Conservation (phyloP, 208 protist species). For the Trichomonas gallinae region DNA sequence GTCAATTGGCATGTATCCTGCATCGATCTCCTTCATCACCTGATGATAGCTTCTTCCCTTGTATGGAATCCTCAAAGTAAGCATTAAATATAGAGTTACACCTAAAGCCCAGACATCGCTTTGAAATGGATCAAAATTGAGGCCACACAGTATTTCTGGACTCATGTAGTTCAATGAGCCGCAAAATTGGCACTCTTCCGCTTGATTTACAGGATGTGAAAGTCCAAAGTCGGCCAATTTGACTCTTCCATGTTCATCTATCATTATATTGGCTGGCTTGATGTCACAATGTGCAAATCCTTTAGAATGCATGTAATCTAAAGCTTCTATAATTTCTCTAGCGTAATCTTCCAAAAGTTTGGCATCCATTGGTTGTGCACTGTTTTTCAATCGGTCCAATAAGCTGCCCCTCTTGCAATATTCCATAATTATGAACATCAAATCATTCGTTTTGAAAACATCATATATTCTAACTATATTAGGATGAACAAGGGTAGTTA, state of each 20-base stretch:
- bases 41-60: too few species aligned
- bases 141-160: not conserved
- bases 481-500: not conserved
- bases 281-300: not conserved
- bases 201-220: not conserved
- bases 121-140: not conserved
- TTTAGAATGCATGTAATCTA: not conserved
- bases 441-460: not conserved
- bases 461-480: not conserved
- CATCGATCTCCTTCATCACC: too few species aligned
- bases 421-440: not conserved
- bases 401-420: not conserved
- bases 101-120: constrained; percentile 36
- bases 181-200: not conserved
- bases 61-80: too few species aligned
- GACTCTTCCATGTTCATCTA: not conserved
- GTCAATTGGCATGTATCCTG: too few species aligned
- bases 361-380: too few species aligned
- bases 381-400: not conserved
- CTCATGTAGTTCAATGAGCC: not conserved
- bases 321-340: not conserved
- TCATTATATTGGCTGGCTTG: not conserved
- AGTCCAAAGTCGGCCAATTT: not conserved
- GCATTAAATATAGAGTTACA: constrained; percentile 26
- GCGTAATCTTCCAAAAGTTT: not conserved